These are phyloP conservation scores for Allomyces javanicus DNA, from an alignment of 192 early-diverging fungal species.

Conservation along the genomic window DNA sequence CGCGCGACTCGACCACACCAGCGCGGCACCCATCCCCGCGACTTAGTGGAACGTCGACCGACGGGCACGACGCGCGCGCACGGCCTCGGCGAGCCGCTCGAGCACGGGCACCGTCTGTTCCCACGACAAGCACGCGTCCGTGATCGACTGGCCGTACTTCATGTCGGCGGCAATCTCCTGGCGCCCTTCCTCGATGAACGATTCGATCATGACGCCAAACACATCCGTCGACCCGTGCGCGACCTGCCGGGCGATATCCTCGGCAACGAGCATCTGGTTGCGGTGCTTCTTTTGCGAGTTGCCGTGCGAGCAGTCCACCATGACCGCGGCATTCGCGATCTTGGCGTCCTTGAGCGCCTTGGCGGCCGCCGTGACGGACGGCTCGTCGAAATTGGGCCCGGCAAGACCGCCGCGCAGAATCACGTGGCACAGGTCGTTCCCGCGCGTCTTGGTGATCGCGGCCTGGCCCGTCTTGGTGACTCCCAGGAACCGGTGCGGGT, in stretches of 20 bases:
- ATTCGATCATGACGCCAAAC: constrained; percentile 91
- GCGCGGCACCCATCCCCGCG: not conserved
- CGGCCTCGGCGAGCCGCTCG: constrained; percentile 47
- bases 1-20: not conserved
- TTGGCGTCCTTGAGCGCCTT: constrained; percentile 36
- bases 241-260: constrained; percentile 40
- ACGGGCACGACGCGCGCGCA: constrained; percentile 40
- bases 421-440: constrained; percentile 82
- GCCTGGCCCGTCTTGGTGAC: constrained; percentile 69
- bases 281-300: constrained; percentile 75
- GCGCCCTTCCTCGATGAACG: constrained; percentile 66
- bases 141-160: constrained; percentile 1
- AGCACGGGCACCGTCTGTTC: constrained; percentile 47
- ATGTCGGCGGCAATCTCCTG: constrained; percentile 13
- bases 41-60: constrained; percentile 1
- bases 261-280: constrained; percentile 63
- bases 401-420: constrained; percentile 73
- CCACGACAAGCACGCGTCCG: not conserved
- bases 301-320: constrained; percentile 95
- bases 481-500: constrained; percentile 54
- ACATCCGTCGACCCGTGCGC: constrained; percentile 38
- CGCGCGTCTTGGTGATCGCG: constrained; percentile 65
- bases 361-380: constrained; percentile 35
- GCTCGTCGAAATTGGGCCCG: constrained; percentile 78
- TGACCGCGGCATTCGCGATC: constrained; percentile 45